Evolutionary conservation across 108 stramenopile species (phyloP).

Genomic region (Epithemia pelagica): DNA sequence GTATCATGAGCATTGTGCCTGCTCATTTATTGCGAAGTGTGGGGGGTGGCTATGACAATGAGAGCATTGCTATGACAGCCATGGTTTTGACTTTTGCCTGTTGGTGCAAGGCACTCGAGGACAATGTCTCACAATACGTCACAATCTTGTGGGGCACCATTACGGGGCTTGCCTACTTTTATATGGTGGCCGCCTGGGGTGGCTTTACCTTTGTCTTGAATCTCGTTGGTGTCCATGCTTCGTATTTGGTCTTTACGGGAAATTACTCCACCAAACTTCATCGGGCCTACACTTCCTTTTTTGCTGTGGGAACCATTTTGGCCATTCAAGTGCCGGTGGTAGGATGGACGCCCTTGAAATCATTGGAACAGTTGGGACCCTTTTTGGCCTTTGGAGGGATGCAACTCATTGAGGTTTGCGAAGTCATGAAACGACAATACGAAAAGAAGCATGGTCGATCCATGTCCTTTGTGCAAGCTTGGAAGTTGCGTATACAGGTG

Average conservation of each 20-base stretch:
- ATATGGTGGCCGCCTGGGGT: slow-evolving; percentile 99
- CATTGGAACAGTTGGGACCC: slow-evolving; percentile 84
- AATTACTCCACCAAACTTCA: slow-evolving; percentile 81
- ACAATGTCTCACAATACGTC: slow-evolving; percentile 13
- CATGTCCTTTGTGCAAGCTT: slow-evolving; percentile 36
- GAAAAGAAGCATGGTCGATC: slow-evolving; percentile 11
- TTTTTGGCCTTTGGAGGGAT: slow-evolving; percentile 65
- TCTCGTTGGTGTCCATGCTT: slow-evolving; percentile 87
- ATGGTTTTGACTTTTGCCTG: slow-evolving; percentile 83
- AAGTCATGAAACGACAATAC: slow-evolving; percentile 35
- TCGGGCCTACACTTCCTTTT: slow-evolving; percentile 88
- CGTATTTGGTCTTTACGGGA: slow-evolving; percentile 65
- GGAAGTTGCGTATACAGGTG: slow-evolving; percentile 55
- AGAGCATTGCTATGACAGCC: slow-evolving; percentile 92
- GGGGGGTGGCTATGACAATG: slow-evolving; percentile 98
- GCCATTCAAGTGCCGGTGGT: slow-evolving; percentile 92
- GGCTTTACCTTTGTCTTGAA: slow-evolving; percentile 99
- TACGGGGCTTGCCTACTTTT: slow-evolving; percentile 70
- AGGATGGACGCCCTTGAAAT: slow-evolving; percentile 74
- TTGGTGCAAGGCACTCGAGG: slow-evolving; percentile 65
- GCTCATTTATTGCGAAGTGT: slow-evolving; percentile 80
- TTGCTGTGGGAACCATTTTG: slow-evolving; percentile 80
- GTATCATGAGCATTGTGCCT: slow-evolving; percentile 80
- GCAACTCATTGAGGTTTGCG: slow-evolving; percentile 62
- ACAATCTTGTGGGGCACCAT: slow-evolving; percentile 31